These are phyloP conservation scores for Xenoacremonium recifei DNA, from an alignment of 2,329 filamentous ascomycete species.

Conservation along the genomic window DNA sequence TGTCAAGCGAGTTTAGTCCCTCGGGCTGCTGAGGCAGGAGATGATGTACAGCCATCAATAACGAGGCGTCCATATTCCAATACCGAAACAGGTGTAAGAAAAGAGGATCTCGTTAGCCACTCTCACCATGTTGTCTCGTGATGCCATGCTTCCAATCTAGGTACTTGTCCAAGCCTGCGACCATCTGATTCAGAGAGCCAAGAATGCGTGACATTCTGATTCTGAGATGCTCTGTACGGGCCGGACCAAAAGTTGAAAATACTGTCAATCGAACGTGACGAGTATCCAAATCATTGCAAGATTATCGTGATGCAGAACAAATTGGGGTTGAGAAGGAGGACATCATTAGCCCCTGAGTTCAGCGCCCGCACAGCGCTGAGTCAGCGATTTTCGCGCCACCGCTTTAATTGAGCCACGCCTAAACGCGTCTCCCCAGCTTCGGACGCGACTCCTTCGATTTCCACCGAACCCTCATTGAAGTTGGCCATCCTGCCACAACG, in stretches of 20 bases:
- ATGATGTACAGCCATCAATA: too few species aligned
- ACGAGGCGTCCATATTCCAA: too few species aligned
- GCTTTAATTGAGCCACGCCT: slow-evolving; percentile 16
- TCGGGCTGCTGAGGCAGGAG: too few species aligned
- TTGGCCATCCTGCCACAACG: slow-evolving; percentile 7
- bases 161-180: too few species aligned
- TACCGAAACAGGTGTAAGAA: too few species aligned
- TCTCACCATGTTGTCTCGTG: too few species aligned
- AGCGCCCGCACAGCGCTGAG: background rate
- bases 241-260: background rate
- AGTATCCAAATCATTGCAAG: background rate
- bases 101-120: too few species aligned
- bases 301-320: background rate
- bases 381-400: slow-evolving; percentile 7
- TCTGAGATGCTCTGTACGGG: background rate
- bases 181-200: too few species aligned
- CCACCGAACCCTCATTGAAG: background rate
- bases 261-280: background rate
- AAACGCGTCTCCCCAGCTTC: slow-evolving; percentile 18
- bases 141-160: too few species aligned
- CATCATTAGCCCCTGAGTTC: background rate
- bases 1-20: too few species aligned
- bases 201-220: too few species aligned
- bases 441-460: slow-evolving; percentile 8
- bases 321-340: background rate